Percentiles rank a stretch among this genome's conserved stretches.
Conservation (phyloP, 2,329 filamentous ascomycete species). For the Xylaria sp. region DNA sequence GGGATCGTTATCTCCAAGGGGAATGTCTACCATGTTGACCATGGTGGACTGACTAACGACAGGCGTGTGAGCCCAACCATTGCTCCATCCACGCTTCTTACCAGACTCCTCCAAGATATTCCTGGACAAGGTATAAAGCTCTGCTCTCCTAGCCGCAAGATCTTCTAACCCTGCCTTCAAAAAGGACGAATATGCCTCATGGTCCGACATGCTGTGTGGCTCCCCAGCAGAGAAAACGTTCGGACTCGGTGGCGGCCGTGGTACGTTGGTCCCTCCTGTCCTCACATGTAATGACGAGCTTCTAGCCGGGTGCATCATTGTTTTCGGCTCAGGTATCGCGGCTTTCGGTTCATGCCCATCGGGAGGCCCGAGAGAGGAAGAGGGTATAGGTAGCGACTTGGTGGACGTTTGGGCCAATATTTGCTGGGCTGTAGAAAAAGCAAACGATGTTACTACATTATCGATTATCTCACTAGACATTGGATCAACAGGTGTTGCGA, state of each 20-base stretch:
- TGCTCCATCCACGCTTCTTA: slow-evolving; percentile 73
- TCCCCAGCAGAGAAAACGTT: slow-evolving; percentile 58
- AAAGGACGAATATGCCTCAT: slow-evolving; percentile 55
- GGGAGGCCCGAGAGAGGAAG: slow-evolving; percentile 55
- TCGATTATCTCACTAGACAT: slow-evolving; percentile 64
- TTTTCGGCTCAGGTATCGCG: slow-evolving; percentile 70
- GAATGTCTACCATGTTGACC: slow-evolving; percentile 62
- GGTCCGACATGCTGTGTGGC: slow-evolving; percentile 44
- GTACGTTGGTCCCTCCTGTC: slow-evolving; percentile 34
- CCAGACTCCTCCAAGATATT: slow-evolving; percentile 79
- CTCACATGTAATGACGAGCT: slow-evolving; percentile 64
- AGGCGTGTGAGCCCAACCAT: slow-evolving; percentile 72
- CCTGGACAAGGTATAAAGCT: slow-evolving; percentile 79
- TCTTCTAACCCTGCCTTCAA: slow-evolving; percentile 75
- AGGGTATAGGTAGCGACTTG: slow-evolving; percentile 69
- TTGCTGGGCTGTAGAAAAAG: slow-evolving; percentile 76
- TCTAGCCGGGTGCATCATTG: slow-evolving; percentile 71
- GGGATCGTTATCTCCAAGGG: slow-evolving; percentile 53
- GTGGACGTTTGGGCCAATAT: slow-evolving; percentile 77
- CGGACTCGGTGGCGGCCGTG: slow-evolving; percentile 54
- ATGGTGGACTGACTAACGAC: slow-evolving; percentile 52
- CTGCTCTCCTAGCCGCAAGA: slow-evolving; percentile 80
- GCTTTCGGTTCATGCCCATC: slow-evolving; percentile 64
- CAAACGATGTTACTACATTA: slow-evolving; percentile 78
- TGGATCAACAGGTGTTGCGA: slow-evolving; percentile 40